A percentile compares a stretch with the other conserved stretches of the same genome.
phyloP scores from a whole-genome alignment of 106 monocot species.

The Dendrobium officinale region DNA sequence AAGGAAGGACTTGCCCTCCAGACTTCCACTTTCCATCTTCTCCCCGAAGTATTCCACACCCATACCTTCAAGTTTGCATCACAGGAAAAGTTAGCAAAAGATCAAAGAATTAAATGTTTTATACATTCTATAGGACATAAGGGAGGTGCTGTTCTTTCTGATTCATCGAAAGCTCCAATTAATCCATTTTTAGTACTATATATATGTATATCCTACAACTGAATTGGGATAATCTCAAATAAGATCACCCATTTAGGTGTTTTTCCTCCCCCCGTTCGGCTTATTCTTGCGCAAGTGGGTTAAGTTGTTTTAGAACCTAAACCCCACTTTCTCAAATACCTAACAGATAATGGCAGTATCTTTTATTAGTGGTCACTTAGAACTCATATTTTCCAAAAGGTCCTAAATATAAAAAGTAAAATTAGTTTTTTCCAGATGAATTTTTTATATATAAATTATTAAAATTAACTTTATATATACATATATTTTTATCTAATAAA shows the following conservation, averaged over 20 bases:
- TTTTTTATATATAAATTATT: too few species aligned
- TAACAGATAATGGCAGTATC: background rate
- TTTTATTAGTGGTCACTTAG: background rate
- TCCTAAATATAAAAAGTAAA: background rate
- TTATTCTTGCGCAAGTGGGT: too few species aligned
- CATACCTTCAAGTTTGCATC: conserved; percentile 24
- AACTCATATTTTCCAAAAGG: background rate
- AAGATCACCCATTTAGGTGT: background rate
- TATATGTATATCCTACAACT: background rate
- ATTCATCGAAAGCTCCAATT: background rate
- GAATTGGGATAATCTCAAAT: background rate
- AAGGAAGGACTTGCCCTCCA: conserved; percentile 29
- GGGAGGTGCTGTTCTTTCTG: background rate
- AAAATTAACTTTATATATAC: too few species aligned
- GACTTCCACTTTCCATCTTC: background rate
- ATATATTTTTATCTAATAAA: too few species aligned
- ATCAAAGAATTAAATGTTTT: background rate
- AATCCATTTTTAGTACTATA: background rate
- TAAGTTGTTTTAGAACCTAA: too few species aligned
- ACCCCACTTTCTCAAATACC: background rate
- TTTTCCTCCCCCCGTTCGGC: too few species aligned
- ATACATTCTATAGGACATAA: background rate
- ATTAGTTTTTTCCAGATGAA: background rate
- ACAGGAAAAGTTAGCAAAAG: background rate
- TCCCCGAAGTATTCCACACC: conserved; percentile 34